Percentiles rank a stretch among this genome's conserved stretches.
These are phyloP conservation scores for Fusarium camptoceras DNA, from an alignment of 2,329 filamentous ascomycete genomes.

Conservation along the genomic window DNA sequence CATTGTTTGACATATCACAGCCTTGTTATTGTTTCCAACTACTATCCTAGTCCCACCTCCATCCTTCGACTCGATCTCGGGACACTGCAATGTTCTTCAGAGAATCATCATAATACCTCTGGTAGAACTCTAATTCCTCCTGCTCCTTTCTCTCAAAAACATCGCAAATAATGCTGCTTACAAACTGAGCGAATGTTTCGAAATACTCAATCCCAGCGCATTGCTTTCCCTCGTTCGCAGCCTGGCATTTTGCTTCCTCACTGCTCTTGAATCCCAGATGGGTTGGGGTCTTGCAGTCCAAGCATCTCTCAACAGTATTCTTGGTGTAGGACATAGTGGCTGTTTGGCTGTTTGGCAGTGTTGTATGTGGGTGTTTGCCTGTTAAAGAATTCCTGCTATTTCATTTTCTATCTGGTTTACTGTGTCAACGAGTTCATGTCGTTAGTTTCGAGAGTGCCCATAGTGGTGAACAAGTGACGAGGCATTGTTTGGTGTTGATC, in stretches of 20 bases:
- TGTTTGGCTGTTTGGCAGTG: not conserved
- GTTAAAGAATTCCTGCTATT: too few relatives aligned
- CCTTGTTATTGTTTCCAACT: not conserved
- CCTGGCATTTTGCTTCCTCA: not conserved
- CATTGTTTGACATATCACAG: not conserved
- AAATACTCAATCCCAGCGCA: not conserved
- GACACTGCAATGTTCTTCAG: not conserved
- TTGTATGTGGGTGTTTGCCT: not conserved
- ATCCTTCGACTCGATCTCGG: not conserved
- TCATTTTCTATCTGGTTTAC: not conserved
- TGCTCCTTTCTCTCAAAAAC: not conserved
- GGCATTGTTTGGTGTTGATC: not conserved
- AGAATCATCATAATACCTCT: not conserved
- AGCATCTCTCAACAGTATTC: not conserved
- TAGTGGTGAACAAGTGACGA: not conserved
- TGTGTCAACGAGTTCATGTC: not conserved
- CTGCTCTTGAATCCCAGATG: too few relatives aligned
- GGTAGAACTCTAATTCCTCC: not conserved
- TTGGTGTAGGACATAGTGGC: not conserved
- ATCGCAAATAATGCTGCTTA: not conserved
- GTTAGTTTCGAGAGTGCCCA: not conserved
- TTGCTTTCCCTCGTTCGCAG: not conserved
- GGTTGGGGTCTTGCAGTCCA: too few relatives aligned
- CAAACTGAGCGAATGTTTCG: too few relatives aligned
- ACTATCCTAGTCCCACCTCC: not conserved